phyloP scores from a whole-genome alignment of 805 yeast genomes.

The Peterozyma toletana region DNA sequence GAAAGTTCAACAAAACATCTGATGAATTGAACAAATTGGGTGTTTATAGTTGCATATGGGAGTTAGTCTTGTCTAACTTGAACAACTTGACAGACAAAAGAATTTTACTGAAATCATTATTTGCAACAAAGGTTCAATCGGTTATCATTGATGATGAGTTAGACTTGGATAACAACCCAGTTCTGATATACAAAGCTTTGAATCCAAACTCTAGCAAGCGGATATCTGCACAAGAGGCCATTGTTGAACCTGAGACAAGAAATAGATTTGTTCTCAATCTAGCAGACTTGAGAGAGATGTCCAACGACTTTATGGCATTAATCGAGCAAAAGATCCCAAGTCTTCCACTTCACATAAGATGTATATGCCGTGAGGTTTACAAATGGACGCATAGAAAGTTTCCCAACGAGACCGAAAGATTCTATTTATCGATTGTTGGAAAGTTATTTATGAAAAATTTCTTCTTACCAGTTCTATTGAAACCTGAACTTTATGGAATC shows the following conservation, averaged over 20 bases:
- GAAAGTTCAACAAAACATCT: constrained; percentile 17
- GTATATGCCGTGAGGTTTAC: constrained; percentile 39
- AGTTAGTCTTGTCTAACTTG: constrained; percentile 32
- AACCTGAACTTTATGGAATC: constrained; percentile 55
- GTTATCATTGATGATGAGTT: constrained; percentile 41
- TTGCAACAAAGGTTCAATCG: constrained; percentile 29
- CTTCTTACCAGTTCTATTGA: constrained; percentile 35
- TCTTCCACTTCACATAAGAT: constrained; percentile 52
- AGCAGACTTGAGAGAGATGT: constrained; percentile 63
- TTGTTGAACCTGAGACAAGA: constrained; percentile 72
- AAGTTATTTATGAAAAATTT: constrained; percentile 52
- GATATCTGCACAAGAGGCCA: constrained; percentile 45
- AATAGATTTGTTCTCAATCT: constrained; percentile 64
- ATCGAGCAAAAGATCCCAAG: constrained; percentile 34
- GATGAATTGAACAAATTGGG: constrained; percentile 10
- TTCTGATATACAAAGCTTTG: constrained; percentile 39
- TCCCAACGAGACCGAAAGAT: constrained; percentile 53
- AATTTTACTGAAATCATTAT: constrained; percentile 29
- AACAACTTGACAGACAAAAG: constrained; percentile 43
- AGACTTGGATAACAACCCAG: constrained; percentile 79
- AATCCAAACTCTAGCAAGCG: too few species aligned
- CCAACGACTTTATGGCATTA: constrained; percentile 52
- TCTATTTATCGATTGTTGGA: constrained; percentile 61
- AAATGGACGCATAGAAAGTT: constrained; percentile 26
- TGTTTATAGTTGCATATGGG: constrained; percentile 29